Percentiles rank a stretch among this genome's conserved stretches.
phyloP scores from a whole-genome alignment of 805 yeast species.

The Ogataea ramenticola region DNA sequence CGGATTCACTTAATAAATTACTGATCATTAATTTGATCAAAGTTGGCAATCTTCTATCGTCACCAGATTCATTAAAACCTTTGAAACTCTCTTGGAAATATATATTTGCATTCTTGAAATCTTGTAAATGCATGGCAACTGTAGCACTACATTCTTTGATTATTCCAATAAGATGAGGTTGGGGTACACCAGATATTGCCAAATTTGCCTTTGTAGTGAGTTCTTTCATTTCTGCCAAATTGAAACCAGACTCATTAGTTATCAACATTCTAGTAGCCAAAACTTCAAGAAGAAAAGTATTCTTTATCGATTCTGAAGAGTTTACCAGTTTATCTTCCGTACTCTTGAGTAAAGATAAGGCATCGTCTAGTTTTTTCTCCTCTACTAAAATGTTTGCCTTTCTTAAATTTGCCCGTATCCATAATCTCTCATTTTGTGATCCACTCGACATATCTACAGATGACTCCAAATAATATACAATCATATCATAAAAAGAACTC shows the following conservation, averaged over 20 bases:
- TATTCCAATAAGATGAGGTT: constrained; percentile 69
- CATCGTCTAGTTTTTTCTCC: constrained; percentile 22
- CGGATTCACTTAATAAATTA: constrained; percentile 55
- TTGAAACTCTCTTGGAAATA: constrained; percentile 44
- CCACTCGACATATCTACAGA: constrained; percentile 1
- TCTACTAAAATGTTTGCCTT: constrained; percentile 31
- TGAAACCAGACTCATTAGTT: constrained; percentile 31
- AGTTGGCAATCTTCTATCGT: constrained; percentile 46
- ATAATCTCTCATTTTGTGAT: constrained; percentile 30
- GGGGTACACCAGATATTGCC: constrained; percentile 60
- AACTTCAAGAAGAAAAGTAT: constrained; percentile 49
- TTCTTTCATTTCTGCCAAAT: constrained; percentile 30
- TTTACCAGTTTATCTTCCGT: constrained; percentile 31
- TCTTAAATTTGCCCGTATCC: constrained; percentile 41
- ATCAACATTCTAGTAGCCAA: constrained; percentile 61
- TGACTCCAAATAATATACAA: constrained; percentile 9
- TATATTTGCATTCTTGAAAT: constrained; percentile 48
- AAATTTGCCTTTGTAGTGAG: constrained; percentile 41
- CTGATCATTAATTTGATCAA: constrained; percentile 57
- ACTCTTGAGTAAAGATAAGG: constrained; percentile 26
- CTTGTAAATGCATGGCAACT: constrained; percentile 50
- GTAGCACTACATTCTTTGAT: constrained; percentile 72
- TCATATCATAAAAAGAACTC: constrained; percentile 13
- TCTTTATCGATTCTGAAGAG: constrained; percentile 38
- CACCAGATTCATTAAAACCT: constrained; percentile 49